Evolutionary conservation across 768 basidiomycete genomes (phyloP).

Genomic region (Dioszegia hungarica): DNA sequence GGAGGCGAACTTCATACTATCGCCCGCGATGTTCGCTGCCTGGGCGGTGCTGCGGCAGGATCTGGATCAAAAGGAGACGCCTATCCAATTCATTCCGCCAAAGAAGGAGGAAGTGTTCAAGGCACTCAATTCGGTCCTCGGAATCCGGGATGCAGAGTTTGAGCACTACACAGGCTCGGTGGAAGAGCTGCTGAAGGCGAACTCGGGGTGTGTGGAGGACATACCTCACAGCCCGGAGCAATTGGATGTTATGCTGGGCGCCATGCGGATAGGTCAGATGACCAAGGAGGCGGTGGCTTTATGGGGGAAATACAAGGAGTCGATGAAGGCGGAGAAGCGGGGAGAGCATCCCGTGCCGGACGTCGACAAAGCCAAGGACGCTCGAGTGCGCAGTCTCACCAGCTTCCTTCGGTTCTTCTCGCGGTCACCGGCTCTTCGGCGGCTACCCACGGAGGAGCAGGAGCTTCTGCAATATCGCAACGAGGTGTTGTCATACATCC

Average conservation of each 20-base stretch:
- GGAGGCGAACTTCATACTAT: not conserved
- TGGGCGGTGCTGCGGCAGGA: conserved; percentile 18
- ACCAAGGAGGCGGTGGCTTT: not conserved
- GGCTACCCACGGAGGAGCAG: not conserved
- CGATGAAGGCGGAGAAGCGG: not conserved
- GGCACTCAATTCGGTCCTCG: not conserved
- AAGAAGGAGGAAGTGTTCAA: not conserved
- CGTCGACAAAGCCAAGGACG: not conserved
- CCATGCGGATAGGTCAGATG: conserved; percentile 5
- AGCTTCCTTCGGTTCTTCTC: conserved; percentile 6
- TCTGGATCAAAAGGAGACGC: not conserved
- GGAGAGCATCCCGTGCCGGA: too few species aligned
- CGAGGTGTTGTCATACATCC: conserved; percentile 6
- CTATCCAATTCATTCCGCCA: not conserved
- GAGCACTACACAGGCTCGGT: not conserved
- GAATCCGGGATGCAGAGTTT: not conserved
- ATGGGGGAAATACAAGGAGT: conserved; percentile 5
- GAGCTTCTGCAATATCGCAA: not conserved
- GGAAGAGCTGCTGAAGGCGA: not conserved
- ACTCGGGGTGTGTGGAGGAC: not conserved
- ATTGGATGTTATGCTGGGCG: not conserved
- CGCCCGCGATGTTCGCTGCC: conserved; percentile 7
- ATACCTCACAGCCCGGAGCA: not conserved
- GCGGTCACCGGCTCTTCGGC: not conserved
- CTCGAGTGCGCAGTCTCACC: not conserved